Base-by-base conservation (phyloP, 2,329 filamentous ascomycete species). In the Aspergillus latus region DNA sequence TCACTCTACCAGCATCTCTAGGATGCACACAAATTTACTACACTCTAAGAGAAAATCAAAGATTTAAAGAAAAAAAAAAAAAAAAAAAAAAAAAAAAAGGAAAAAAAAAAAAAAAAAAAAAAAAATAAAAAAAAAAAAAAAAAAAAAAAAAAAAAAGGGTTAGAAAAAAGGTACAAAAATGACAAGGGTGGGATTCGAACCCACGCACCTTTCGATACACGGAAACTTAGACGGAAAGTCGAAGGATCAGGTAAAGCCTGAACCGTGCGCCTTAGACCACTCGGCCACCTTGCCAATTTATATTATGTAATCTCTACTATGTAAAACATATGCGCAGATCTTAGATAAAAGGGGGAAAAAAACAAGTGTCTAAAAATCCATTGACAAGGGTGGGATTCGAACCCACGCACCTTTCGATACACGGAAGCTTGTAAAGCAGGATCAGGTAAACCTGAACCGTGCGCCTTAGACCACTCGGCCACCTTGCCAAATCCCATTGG, bases 21-120 rank as follows among this genome's bases (percentile, higher is more conserved):
- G 21, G 21, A 21, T 21, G 21, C 21, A 21, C 21, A 21, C 21
- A 21, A 5, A 58, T 74, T 21, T 21, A 21, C 21, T 21, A 21
- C 21, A 21, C 21, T 21, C 21, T 21, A 21, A 21, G 21, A 21
- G 21, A 21, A 21, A 21, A 21, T 21, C 21, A 21, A 21, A 21
- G 21, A 21, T 21, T 21, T 21, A 21, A 21, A 21, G 21, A 21
- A 21, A 21, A 21, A 21, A 21, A 21, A 21, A 21, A 21, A 21
- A 21, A 21, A 21, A 21, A 21, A 21, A 21, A 21, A 21, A 21
- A 21, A 21, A 21, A 21, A 21, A 21, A 21, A 21, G 3, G 3
- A 21, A 21, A 21, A 21, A 21, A 21, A 21, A 21, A 21, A 21
- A 21, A 21, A 21, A 21, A 21, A 21, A 21, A 21, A 21, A 21